Evolutionary conservation across 2,329 filamentous ascomycete genomes (phyloP), one percentile per base, ranked within the genome.

Genomic region (Colletotrichum tanaceti): DNA sequence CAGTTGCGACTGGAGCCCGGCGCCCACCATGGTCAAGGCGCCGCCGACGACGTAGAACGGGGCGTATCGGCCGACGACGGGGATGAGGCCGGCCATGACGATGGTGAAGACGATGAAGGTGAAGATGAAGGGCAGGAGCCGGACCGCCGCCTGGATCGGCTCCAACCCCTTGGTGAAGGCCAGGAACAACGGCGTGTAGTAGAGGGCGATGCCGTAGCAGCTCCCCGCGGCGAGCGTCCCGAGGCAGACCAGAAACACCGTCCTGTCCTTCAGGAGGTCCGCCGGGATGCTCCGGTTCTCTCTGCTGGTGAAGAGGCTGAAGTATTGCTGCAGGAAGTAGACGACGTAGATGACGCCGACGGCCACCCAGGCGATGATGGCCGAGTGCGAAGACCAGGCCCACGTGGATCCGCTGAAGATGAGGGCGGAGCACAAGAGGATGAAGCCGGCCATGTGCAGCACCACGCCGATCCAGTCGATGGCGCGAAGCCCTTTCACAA

Each of bases 171-270:
- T 78, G 0, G 79, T 79, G 72, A 87, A 88, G 65, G 85, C 82
- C 74, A 87, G 87, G 75, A 81, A 87, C 0, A 88, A 75, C 0
- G 86, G 86, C 9, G 85, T 82, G 74, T 85, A 88, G 75, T 87
- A 88, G 7, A 85, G 76, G 0, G 79, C 72, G 53, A 82, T 75
- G 16, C 80, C 81, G 66, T 80, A 78, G 10, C 75, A 75, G 3
- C 79, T 76, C 7, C 76, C 79, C 0, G 77, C 77, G 39, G 75
- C 77, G 2, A 77, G 73, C 0, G 79, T 82, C 7, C 77, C 76
- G 38, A 85, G 73, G 71, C 79, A 83, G 1, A 87, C 74, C 0
- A 87, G 73, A 1, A 84, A 59, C 18, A 82, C 73, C 14, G 79
- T 77, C 3, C 77, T 75, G 9, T 75, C 74, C 7, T 69, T 72